Conservation (phyloP, 805 yeast species). For the Brettanomyces anomalus region DNA sequence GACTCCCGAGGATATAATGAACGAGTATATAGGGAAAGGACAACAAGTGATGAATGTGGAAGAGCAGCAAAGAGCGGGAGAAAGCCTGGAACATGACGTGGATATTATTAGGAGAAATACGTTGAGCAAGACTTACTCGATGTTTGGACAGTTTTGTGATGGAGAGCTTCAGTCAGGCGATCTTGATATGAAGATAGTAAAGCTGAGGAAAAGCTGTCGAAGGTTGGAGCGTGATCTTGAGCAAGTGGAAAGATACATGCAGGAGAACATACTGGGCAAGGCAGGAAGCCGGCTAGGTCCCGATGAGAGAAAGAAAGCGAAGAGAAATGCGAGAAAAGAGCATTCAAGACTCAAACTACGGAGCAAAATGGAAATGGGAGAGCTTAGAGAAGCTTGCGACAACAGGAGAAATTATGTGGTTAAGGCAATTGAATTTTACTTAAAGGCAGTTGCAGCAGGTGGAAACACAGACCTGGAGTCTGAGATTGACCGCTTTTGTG, state of each 20-base stretch:
- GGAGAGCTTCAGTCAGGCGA: slow-evolving; percentile 41
- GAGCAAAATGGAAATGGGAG: slow-evolving; percentile 32
- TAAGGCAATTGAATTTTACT: slow-evolving; percentile 50
- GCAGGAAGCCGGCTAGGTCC: slow-evolving; percentile 40
- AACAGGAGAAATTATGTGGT: slow-evolving; percentile 31
- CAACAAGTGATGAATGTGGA: too few species aligned
- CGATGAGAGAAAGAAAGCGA: slow-evolving; percentile 33
- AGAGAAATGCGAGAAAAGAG: slow-evolving; percentile 44
- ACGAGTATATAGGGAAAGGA: slow-evolving; percentile 45
- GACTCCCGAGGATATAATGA: slow-evolving; percentile 48
- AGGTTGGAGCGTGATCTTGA: slow-evolving; percentile 38
- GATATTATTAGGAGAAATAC: slow-evolving; percentile 13
- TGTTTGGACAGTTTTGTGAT: slow-evolving; percentile 69
- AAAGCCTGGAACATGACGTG: too few species aligned
- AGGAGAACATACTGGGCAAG: slow-evolving; percentile 15
- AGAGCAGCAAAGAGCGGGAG: too few species aligned
- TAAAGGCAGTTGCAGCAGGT: slow-evolving; percentile 38
- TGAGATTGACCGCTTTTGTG: slow-evolving; percentile 68
- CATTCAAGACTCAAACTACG: slow-evolving; percentile 38
- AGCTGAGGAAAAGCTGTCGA: slow-evolving; percentile 17
- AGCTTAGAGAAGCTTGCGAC: slow-evolving; percentile 29
- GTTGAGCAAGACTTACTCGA: slow-evolving; percentile 33
- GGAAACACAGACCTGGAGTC: slow-evolving; percentile 30
- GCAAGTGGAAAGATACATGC: slow-evolving; percentile 35
- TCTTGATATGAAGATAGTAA: slow-evolving; percentile 36